These are phyloP conservation scores for Piper betle DNA, from an alignment of 164 flowering plant species.

Conservation along the genomic window DNA sequence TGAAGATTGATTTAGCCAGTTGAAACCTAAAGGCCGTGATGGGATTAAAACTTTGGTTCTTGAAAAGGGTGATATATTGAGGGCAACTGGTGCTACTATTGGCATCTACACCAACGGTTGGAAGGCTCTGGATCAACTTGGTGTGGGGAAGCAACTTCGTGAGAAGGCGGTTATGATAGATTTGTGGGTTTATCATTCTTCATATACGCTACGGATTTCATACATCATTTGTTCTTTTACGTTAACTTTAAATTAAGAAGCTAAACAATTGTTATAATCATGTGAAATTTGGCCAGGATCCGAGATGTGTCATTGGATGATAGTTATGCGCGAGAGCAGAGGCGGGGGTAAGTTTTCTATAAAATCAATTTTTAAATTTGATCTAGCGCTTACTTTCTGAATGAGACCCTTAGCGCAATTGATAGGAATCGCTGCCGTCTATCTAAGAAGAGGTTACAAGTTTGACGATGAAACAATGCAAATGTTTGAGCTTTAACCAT, in stretches of 20 bases:
- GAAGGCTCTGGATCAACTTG: constrained; percentile 40
- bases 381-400: background rate
- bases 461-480: no score
- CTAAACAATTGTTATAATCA: background rate
- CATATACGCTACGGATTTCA: background rate
- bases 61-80: constrained; percentile 16
- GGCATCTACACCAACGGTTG: constrained; percentile 29
- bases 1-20: no score
- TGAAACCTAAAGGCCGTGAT: no score
- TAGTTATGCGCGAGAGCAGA: constrained; percentile 1
- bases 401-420: no score
- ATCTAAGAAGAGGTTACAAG: no score
- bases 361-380: background rate
- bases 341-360: constrained; percentile 5
- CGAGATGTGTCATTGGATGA: constrained; percentile 11
- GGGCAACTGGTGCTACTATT: constrained; percentile 20
- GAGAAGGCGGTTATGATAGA: constrained; percentile 12
- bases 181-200: background rate
- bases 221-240: no score
- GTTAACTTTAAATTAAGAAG: background rate
- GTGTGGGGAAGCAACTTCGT: constrained; percentile 23
- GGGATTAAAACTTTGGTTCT: constrained; percentile 16
- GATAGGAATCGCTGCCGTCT: no score
- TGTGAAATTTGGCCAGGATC: constrained; percentile 6
- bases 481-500: no score